Base-by-base conservation (phyloP, 345 rosid genomes). In the Zanthoxylum bungeanum region DNA sequence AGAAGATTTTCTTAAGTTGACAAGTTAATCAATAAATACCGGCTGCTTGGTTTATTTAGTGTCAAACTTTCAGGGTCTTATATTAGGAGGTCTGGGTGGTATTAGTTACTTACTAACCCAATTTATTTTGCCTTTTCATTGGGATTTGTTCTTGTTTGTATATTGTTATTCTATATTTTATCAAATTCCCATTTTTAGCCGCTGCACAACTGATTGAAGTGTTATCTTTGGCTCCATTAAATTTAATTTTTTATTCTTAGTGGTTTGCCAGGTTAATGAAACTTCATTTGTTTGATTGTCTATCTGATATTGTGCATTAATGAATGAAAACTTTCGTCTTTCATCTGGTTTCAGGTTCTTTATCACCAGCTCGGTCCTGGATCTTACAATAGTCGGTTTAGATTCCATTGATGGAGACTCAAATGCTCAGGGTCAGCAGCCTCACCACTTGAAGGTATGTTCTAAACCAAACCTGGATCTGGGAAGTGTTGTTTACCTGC, bases 361-460 rank as follows among this genome's bases (percentile, higher is more conserved):
- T 83, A 88, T 93, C 72, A 91, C 97, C 56, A 91, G 96, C 77
- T 85, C 97, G 14, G 83, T 92, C 80, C 82, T 92, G 73, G 98
- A 92, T 81, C 96, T 94, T 68, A 87, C 98, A 61, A 90, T 94
- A 70, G 93, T 90, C 34, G 92, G 98, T 10, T 76, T 92, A 75
- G 98, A 92, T 83, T 61, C 80, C 46, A 60, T 83, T 16, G 92
- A 90, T 74, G 97, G 98, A 70, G 98, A 94, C 68, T 75, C 89
- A 49, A 85, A 74, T 70, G 49, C 83, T 46, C 98, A 84, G 70
- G 85, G 81, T 42, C 95, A 85, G 64, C 96, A 88, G 60, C 92
- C 89, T 76, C 93, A 90, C 77, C 86, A 76, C 89, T 71, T 92
- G 76, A 94, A 90, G 82, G 86, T 91, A 24, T 89, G 97, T 79